Evolutionary conservation across 495 filamentous ascomycete genomes (phyloP).

Genomic region (Daldinia caldariorum): DNA sequence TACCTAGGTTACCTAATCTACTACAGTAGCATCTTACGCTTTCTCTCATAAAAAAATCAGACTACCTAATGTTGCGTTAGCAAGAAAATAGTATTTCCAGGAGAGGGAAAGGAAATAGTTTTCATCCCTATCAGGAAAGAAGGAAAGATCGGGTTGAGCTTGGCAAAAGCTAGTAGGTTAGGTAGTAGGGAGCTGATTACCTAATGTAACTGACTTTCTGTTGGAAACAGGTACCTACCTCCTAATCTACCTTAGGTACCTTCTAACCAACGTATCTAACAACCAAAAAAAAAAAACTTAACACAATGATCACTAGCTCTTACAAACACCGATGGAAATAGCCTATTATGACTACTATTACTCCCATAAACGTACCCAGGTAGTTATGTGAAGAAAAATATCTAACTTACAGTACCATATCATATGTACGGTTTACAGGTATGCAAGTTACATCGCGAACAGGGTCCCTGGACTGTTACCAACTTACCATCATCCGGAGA

Average conservation of each 20-base stretch:
- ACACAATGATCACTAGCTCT: neutral
- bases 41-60: neutral
- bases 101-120: conserved; percentile 8
- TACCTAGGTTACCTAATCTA: neutral
- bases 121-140: neutral
- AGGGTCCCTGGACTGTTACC: neutral
- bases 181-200: too few species aligned
- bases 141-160: neutral
- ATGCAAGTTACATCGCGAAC: neutral
- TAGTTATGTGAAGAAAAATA: neutral
- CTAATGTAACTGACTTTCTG: neutral
- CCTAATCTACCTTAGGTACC: too few species aligned
- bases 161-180: neutral
- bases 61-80: conserved; percentile 4
- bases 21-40: neutral
- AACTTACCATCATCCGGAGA: neutral
- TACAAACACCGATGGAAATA: neutral
- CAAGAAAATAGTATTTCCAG: conserved; percentile 18
- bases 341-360: neutral
- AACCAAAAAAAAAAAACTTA: neutral
- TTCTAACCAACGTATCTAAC: too few species aligned
- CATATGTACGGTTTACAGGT: too few species aligned
- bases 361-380: neutral
- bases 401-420: too few species aligned
- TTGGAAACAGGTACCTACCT: neutral